These are phyloP conservation scores for Colletotrichum sp. DNA, from an alignment of 2,329 filamentous ascomycete genomes.

Conservation along the genomic window DNA sequence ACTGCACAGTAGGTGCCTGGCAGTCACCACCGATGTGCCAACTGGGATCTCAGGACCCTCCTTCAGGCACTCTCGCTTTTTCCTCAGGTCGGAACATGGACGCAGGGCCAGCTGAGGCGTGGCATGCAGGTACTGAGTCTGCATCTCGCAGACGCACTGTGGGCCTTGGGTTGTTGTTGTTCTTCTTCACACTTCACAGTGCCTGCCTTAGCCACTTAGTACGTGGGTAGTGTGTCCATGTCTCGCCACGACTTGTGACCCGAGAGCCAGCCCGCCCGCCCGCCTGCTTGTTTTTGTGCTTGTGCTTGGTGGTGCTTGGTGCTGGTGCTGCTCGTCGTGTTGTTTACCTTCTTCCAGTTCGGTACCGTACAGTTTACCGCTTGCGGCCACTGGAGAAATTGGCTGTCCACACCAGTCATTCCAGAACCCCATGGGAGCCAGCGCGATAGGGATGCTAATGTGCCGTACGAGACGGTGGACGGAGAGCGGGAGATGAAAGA, in stretches of 20 bases:
- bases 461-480: neutral
- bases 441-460: neutral
- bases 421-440: slow-evolving; percentile 14
- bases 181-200: slow-evolving; percentile 1
- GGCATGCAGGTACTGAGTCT: slow-evolving; percentile 23
- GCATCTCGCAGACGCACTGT: slow-evolving; percentile 3
- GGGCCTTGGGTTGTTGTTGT: neutral
- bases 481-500: slow-evolving; percentile 11
- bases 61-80: neutral
- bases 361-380: neutral
- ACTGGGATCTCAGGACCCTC: neutral
- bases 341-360: neutral
- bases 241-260: neutral
- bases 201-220: neutral
- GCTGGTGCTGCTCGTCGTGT: neutral
- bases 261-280: neutral
- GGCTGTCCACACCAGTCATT: slow-evolving; percentile 19
- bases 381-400: slow-evolving; percentile 17
- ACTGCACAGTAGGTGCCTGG: neutral
- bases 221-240: neutral
- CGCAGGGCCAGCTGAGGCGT: slow-evolving; percentile 16
- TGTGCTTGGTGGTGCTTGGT: neutral
- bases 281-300: neutral
- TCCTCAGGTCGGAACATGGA: slow-evolving; percentile 4
- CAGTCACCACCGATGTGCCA: neutral